Evolutionary conservation across 2,329 filamentous ascomycete genomes (phyloP).

Genomic region (Trichoderma harzianum): DNA sequence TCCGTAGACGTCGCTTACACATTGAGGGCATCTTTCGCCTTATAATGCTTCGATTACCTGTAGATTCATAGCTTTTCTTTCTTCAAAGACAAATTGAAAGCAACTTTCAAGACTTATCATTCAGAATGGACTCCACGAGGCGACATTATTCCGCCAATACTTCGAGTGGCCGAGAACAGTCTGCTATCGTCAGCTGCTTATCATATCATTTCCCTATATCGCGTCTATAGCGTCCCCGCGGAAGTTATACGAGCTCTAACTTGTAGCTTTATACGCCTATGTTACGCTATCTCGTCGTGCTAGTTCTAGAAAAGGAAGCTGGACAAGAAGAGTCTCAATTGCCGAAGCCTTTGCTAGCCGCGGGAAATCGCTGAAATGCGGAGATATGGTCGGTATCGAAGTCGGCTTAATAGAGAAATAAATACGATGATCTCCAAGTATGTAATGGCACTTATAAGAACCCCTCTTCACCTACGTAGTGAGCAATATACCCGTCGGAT

Average conservation of each 20-base stretch:
- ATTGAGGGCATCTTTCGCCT: background rate
- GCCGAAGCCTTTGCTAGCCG: background rate
- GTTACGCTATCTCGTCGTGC: background rate
- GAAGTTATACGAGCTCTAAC: background rate
- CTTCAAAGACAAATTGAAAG: background rate
- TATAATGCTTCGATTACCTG: background rate
- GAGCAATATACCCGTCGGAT: constrained; percentile 4
- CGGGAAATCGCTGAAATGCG: background rate
- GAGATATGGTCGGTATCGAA: background rate
- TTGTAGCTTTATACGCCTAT: background rate
- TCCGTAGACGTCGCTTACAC: background rate
- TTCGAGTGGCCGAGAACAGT: background rate
- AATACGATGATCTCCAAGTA: background rate
- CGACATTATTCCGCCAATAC: background rate
- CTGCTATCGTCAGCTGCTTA: background rate
- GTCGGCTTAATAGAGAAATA: background rate
- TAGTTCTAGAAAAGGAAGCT: background rate
- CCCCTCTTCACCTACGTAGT: background rate
- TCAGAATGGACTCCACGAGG: background rate
- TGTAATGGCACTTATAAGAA: background rate
- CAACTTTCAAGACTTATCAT: background rate
- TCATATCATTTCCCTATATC: background rate
- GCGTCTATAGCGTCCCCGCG: background rate
- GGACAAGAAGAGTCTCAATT: background rate
- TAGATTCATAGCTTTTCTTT: background rate